These are phyloP conservation scores for Naganishia cerealis DNA, from an alignment of 1,284 basidiomycete genomes.

Conservation along the genomic window DNA sequence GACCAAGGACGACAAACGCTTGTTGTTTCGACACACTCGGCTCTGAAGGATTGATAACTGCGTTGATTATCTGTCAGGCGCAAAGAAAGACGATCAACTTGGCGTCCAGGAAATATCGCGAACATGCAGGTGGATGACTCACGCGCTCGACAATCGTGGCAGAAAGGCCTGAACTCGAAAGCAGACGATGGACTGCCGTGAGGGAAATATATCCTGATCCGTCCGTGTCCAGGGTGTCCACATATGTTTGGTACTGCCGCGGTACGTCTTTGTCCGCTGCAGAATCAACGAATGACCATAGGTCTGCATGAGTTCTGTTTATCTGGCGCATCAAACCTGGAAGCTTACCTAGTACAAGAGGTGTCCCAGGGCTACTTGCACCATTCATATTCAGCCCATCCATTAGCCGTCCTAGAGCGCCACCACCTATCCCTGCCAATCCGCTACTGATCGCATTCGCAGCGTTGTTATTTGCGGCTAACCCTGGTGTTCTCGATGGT, in stretches of 20 bases:
- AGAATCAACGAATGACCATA: not conserved
- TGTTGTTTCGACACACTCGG: conserved; percentile 70
- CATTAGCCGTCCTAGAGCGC: conserved; percentile 7
- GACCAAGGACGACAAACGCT: conserved; percentile 80
- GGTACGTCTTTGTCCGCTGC: conserved; percentile 71
- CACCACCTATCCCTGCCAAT: conserved; percentile 15
- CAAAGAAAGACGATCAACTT: not conserved
- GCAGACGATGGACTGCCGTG: conserved; percentile 72
- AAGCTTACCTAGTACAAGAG: conserved; percentile 2
- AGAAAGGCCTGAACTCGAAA: conserved; percentile 71
- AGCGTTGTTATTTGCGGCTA: conserved; percentile 26
- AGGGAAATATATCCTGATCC: conserved; percentile 74
- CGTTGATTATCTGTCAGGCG: conserved; percentile 68
- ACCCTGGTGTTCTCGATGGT: conserved; percentile 66
- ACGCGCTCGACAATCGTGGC: conserved; percentile 79
- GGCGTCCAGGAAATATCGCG: not conserved
- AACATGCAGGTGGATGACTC: conserved; percentile 36
- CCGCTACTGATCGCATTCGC: conserved; percentile 15
- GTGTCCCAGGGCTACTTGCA: not conserved
- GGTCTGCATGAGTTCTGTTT: not conserved
- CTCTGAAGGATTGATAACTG: conserved; percentile 56
- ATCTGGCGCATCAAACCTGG: not conserved
- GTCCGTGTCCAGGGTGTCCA: conserved; percentile 66
- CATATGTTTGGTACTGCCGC: conserved; percentile 69
- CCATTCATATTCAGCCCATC: conserved; percentile 4